Base-by-base conservation (phyloP, 495 filamentous ascomycete species). In the Neurospora sp. region DNA sequence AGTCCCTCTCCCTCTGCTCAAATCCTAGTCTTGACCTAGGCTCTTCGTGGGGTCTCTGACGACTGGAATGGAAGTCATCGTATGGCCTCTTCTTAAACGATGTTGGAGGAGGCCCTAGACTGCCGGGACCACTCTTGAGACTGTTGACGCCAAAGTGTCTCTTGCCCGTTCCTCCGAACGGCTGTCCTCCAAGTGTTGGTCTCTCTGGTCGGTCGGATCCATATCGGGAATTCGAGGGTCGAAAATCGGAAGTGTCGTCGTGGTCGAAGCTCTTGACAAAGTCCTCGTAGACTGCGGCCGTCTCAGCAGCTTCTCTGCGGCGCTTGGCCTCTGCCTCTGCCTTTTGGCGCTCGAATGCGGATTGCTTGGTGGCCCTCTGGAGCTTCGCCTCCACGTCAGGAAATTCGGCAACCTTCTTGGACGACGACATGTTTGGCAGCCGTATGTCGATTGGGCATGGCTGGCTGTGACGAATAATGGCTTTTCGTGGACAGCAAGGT, bases 241-340 rank as follows among this genome's bases (percentile, higher is more conserved):
- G 75, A 0, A 74, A 70, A 41, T 73, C 70, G 35, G 72, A 73
- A 3, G 14, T 20, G 6, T 87, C 85, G 44, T 93, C 93, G 78
- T 92, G 90, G 45, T 93, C 93, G 75, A 97, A 97, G 35, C 90
- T 93, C 78, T 96, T 95, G 73, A 96, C 90, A 79, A 97, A 97
- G 74, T 95, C 93, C 73, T 96, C 90, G 79, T 93, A 93, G 16
- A 93, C 95, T 9, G 94, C 95, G 41, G 92, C 93, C 22, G 92
- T 97, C 81, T 97, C 95, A 73, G 91, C 93, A 79, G 91, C 91
- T 81, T 97, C 95, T 72, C 93, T 88, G 75, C 88, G 87, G 41
- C 93, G 91, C 82, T 98, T 98, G 18, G 93, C 95, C 84, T 97
- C 93, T 40, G 93, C 94, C 79, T 97, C 94, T 45, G 92, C 93